Conservation (phyloP, 345 rosid species). For the Lepidium didymum region DNA sequence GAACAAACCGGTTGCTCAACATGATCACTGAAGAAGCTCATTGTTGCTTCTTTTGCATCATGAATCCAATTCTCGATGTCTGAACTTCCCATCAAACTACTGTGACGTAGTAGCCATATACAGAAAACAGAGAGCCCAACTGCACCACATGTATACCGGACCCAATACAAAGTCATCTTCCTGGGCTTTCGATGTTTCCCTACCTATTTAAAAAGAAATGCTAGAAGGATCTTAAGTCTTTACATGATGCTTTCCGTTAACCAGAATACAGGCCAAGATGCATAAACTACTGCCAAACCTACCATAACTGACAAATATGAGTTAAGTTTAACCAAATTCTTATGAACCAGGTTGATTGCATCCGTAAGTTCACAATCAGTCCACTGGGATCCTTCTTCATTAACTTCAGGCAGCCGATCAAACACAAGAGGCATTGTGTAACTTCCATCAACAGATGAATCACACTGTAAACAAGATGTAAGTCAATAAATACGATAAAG, state of each 20-base stretch:
- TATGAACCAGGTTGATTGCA: conserved; percentile 53
- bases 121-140: conserved; percentile 72
- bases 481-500: background rate
- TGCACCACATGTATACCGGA: conserved; percentile 71
- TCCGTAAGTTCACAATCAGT: conserved; percentile 65
- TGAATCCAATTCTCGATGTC: conserved; percentile 85
- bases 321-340: conserved; percentile 62
- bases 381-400: conserved; percentile 65
- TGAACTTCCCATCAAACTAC: conserved; percentile 86
- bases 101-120: conserved; percentile 78
- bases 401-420: conserved; percentile 56
- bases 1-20: conserved; percentile 88
- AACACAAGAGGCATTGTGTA: conserved; percentile 53
- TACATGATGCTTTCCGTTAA: background rate
- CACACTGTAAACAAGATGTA: conserved; percentile 40
- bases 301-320: conserved; percentile 58
- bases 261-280: background rate
- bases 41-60: conserved; percentile 70
- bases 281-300: conserved; percentile 21
- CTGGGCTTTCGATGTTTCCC: conserved; percentile 72
- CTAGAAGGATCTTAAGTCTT: background rate
- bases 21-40: conserved; percentile 67
- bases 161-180: conserved; percentile 63
- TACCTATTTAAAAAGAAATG: conserved; percentile 37
- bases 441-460: conserved; percentile 59